Percentiles rank a stretch among this genome's conserved stretches.
phyloP scores from a whole-genome alignment of 1,139 yeast species.

The Pichia norvegensis region DNA sequence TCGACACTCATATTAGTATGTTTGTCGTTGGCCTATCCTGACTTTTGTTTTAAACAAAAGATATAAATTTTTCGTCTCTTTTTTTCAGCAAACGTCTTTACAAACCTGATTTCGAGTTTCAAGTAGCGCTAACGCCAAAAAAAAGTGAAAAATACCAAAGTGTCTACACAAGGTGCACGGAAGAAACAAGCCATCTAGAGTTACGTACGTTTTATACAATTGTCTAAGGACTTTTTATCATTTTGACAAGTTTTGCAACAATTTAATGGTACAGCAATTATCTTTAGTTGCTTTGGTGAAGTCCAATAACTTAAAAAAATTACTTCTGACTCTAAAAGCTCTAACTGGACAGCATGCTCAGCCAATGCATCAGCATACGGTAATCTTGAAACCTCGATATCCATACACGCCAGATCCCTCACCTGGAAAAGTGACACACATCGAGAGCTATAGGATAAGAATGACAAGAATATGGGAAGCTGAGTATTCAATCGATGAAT shows the following conservation, averaged over 20 bases:
- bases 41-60: no score
- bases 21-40: no score
- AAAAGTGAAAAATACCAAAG: neutral
- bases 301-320: constrained; percentile 15
- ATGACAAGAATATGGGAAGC: constrained; percentile 26
- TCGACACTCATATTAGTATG: constrained; percentile 11
- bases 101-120: no score
- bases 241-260: neutral
- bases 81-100: no score
- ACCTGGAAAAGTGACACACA: constrained; percentile 28
- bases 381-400: constrained; percentile 27
- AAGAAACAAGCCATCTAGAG: neutral
- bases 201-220: no score
- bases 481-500: neutral
- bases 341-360: constrained; percentile 28
- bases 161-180: neutral
- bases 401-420: constrained; percentile 28
- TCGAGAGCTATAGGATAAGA: constrained; percentile 28
- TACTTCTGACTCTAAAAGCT: constrained; percentile 24
- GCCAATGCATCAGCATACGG: constrained; percentile 24
- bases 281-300: constrained; percentile 24
- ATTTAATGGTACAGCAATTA: constrained; percentile 29
- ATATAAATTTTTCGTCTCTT: no score
- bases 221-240: no score
- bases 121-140: no score